phyloP scores from a whole-genome alignment of 2,329 filamentous ascomycete genomes.

The Diplocarpon rosae region DNA sequence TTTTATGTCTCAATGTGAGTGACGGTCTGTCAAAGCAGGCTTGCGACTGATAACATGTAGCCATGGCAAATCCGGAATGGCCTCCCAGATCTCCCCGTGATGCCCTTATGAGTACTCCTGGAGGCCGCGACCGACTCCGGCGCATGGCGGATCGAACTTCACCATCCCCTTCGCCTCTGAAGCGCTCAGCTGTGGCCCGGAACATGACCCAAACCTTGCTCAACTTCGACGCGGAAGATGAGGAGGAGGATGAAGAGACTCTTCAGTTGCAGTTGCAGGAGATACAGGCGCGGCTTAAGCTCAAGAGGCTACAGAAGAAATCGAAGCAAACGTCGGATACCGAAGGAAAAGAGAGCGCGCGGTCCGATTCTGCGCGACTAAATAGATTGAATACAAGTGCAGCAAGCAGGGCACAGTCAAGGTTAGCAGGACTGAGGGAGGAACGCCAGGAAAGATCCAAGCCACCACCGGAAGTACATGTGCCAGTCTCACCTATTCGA shows the following conservation, averaged over 20 bases:
- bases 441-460: slow-evolving; percentile 20
- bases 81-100: slow-evolving; percentile 57
- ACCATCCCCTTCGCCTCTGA: slow-evolving; percentile 57
- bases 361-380: slow-evolving; percentile 9
- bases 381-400: slow-evolving; percentile 20
- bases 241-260: slow-evolving; percentile 78
- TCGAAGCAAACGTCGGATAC: slow-evolving; percentile 28
- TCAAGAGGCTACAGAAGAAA: slow-evolving; percentile 75
- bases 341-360: slow-evolving; percentile 16
- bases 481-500: slow-evolving; percentile 65
- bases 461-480: slow-evolving; percentile 44
- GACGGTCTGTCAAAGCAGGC: slow-evolving; percentile 1
- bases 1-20: slow-evolving; percentile 23
- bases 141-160: slow-evolving; percentile 55
- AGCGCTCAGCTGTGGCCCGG: slow-evolving; percentile 27
- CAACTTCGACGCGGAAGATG: slow-evolving; percentile 33
- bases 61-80: slow-evolving; percentile 37
- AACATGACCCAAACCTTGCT: slow-evolving; percentile 13
- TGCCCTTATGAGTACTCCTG: slow-evolving; percentile 56
- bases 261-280: slow-evolving; percentile 76
- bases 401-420: slow-evolving; percentile 20
- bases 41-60: slow-evolving; percentile 12
- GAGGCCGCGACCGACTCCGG: slow-evolving; percentile 65
- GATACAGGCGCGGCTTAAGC: slow-evolving; percentile 75
- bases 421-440: slow-evolving; percentile 18